phyloP scores from a whole-genome alignment of 805 yeast genomes.

The Debaryomyces hansenii region DNA sequence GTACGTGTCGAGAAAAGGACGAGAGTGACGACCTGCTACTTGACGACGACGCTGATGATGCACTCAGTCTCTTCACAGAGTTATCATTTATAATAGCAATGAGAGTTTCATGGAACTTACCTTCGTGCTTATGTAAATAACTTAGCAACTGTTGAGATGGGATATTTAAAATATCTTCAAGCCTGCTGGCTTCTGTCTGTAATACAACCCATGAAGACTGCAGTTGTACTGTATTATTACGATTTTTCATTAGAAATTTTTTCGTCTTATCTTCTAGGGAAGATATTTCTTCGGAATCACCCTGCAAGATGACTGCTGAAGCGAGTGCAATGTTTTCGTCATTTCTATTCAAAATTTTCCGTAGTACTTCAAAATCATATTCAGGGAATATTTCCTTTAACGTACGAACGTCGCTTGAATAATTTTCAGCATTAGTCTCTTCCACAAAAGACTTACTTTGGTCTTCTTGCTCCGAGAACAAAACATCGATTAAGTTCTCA shows the following conservation, averaged over 20 bases:
- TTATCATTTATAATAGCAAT: conserved; percentile 30
- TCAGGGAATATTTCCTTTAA: conserved; percentile 49
- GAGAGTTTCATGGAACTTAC: conserved; percentile 30
- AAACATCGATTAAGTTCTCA: conserved; percentile 24
- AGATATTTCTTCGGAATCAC: not conserved
- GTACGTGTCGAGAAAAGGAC: not conserved
- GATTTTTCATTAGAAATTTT: not conserved
- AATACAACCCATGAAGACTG: conserved; percentile 10
- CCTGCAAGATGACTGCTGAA: conserved; percentile 9
- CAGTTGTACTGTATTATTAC: not conserved
- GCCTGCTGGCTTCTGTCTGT: conserved; percentile 13
- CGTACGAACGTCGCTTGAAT: conserved; percentile 15
- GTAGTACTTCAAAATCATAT: conserved; percentile 26
- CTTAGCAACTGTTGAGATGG: conserved; percentile 9
- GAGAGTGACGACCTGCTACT: not conserved
- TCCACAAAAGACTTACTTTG: not conserved
- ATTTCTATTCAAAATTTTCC: conserved; percentile 24
- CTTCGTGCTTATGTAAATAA: conserved; percentile 26
- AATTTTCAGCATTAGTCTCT: not conserved
- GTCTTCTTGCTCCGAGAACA: conserved; percentile 14
- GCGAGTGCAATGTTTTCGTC: conserved; percentile 25
- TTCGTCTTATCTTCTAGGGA: not conserved
- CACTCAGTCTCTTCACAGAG: not conserved
- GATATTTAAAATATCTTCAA: conserved; percentile 19
- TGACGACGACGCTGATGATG: not conserved